Conservation (phyloP, 140 eudicot genomes). For the Cichorium intybus region DNA sequence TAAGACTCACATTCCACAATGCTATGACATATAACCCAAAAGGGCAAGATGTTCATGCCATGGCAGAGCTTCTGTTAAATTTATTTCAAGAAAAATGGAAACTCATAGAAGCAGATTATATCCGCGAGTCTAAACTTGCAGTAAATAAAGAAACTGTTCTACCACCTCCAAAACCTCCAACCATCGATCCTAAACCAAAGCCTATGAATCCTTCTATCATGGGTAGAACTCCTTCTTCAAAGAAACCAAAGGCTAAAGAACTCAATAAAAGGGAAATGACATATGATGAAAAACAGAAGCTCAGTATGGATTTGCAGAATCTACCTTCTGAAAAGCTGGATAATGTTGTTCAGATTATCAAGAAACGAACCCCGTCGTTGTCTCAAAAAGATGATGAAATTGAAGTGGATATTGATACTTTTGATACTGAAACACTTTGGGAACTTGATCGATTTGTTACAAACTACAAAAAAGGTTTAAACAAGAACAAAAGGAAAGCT, state of each 20-base stretch:
- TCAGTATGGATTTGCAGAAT: constrained; percentile 67
- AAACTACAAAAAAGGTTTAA: constrained; percentile 58
- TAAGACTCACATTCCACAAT: constrained; percentile 74
- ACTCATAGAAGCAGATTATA: constrained; percentile 62
- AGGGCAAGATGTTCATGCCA: constrained; percentile 83
- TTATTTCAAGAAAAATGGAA: constrained; percentile 83
- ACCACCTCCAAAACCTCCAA: constrained; percentile 38
- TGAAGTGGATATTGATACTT: constrained; percentile 89
- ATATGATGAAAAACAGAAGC: constrained; percentile 83
- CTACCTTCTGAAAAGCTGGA: constrained; percentile 87
- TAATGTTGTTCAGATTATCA: constrained; percentile 71
- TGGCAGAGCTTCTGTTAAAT: constrained; percentile 72
- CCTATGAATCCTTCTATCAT: constrained; percentile 20
- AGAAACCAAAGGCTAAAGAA: constrained; percentile 89
- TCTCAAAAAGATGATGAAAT: constrained; percentile 86
- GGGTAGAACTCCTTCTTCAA: constrained; percentile 43
- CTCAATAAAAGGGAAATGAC: constrained; percentile 84
- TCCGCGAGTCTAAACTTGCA: constrained; percentile 39
- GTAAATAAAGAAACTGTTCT: constrained; percentile 35
- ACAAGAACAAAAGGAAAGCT: constrained; percentile 71
- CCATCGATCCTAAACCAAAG: constrained; percentile 34
- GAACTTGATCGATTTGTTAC: constrained; percentile 87
- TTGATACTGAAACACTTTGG: constrained; percentile 91
- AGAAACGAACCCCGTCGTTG: constrained; percentile 68
- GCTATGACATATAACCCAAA: constrained; percentile 87